These are phyloP conservation scores for Phaeotremella skinneri DNA, from an alignment of 768 basidiomycete species.

Conservation along the genomic window DNA sequence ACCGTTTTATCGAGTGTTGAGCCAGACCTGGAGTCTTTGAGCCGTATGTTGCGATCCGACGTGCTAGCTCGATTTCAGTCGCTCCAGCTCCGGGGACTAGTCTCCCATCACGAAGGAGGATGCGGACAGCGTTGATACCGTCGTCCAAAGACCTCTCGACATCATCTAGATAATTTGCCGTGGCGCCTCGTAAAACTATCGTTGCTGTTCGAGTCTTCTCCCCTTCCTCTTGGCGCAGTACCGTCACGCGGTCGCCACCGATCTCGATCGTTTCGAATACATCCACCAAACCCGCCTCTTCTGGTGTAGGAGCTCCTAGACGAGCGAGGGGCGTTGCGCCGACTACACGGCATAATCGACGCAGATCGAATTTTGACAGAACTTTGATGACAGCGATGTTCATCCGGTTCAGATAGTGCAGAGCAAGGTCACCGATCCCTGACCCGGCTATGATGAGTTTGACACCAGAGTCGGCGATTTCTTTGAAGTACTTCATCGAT, in stretches of 20 bases:
- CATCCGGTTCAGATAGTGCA: slow-evolving; percentile 93
- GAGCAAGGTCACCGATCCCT: slow-evolving; percentile 86
- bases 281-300: slow-evolving; percentile 91
- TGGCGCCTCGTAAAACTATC: slow-evolving; percentile 91
- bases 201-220: slow-evolving; percentile 88
- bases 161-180: slow-evolving; percentile 89
- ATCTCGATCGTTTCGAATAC: slow-evolving; percentile 94
- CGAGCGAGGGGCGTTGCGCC: slow-evolving; percentile 95
- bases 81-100: slow-evolving; percentile 94
- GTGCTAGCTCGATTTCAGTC: slow-evolving; percentile 86
- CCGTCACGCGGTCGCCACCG: slow-evolving; percentile 96
- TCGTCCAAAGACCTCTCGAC: slow-evolving; percentile 95
- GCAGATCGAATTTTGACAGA: slow-evolving; percentile 94
- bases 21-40: slow-evolving; percentile 82
- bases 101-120: slow-evolving; percentile 81
- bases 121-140: slow-evolving; percentile 93
- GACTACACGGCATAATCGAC: slow-evolving; percentile 88
- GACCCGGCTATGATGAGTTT: slow-evolving; percentile 92
- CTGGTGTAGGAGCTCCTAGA: slow-evolving; percentile 89
- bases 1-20: slow-evolving; percentile 90
- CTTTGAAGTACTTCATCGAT: slow-evolving; percentile 76
- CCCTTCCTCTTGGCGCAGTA: slow-evolving; percentile 80
- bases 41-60: slow-evolving; percentile 78
- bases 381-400: slow-evolving; percentile 95
- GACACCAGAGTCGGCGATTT: slow-evolving; percentile 93